These are phyloP conservation scores for Saccharomyces hybrid DNA, from an alignment of 1,139 yeast genomes.

Conservation along the genomic window DNA sequence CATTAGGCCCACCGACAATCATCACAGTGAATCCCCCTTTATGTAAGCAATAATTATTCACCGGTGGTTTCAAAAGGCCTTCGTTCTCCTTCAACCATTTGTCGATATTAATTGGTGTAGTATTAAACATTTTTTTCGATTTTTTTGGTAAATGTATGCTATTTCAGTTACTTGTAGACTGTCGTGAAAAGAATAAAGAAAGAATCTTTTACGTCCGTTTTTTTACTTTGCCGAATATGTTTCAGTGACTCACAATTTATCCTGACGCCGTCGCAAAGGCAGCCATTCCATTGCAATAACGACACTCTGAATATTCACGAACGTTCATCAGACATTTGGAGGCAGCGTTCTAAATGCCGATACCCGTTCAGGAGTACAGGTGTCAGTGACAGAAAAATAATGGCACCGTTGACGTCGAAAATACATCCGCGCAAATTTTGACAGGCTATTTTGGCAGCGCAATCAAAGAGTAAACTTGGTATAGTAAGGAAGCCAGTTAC, in stretches of 20 bases:
- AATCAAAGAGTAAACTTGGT: not conserved
- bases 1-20: conserved; percentile 94
- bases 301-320: not conserved
- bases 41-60: conserved; percentile 82
- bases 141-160: not conserved
- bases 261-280: not conserved
- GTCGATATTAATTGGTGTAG: conserved; percentile 59
- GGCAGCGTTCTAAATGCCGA: not conserved
- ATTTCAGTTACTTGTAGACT: not conserved
- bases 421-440: not conserved
- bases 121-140: conserved; percentile 13
- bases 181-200: not conserved
- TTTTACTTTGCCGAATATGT: not conserved
- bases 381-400: not conserved
- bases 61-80: conserved; percentile 79
- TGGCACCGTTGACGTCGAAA: not conserved
- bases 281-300: not conserved
- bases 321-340: not conserved
- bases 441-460: not conserved
- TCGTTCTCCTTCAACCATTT: conserved; percentile 76
- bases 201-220: not conserved
- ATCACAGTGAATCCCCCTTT: conserved; percentile 89
- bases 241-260: not conserved
- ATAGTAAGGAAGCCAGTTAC: not conserved
- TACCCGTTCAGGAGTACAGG: not conserved